Evolutionary conservation across 2,329 filamentous ascomycete genomes (phyloP).

Genomic region (Zarea fungicola): DNA sequence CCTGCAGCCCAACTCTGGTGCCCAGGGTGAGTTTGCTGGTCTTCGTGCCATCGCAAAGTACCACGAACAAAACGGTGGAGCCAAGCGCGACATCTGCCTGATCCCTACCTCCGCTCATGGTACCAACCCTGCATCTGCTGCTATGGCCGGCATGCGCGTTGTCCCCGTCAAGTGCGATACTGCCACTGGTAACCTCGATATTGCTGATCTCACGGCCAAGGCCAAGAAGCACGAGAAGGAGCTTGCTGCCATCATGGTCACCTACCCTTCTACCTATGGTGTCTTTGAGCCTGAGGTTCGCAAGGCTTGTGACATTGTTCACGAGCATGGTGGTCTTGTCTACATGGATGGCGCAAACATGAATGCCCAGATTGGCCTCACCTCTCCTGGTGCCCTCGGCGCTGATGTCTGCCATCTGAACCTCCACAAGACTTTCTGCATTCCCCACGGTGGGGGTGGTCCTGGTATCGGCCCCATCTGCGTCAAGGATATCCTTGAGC

Average conservation of each 20-base stretch:
- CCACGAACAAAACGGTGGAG: constrained; percentile 61
- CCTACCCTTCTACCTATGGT: constrained; percentile 91
- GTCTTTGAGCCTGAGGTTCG: constrained; percentile 90
- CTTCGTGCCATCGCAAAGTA: constrained; percentile 83
- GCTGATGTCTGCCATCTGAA: constrained; percentile 97
- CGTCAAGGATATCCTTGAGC: constrained; percentile 73
- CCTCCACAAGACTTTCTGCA: constrained; percentile 98
- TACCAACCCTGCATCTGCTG: constrained; percentile 90
- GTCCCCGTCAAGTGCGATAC: constrained; percentile 87
- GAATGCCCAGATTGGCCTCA: constrained; percentile 95
- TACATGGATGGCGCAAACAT: constrained; percentile 99
- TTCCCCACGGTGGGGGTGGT: constrained; percentile 90
- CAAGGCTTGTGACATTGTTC: constrained; percentile 78
- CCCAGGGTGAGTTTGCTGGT: constrained; percentile 91
- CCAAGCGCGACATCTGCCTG: constrained; percentile 83
- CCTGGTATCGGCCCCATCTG: constrained; percentile 92
- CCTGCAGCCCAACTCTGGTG: constrained; percentile 91
- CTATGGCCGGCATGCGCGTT: constrained; percentile 94
- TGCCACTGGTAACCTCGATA: constrained; percentile 82
- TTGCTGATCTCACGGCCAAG: constrained; percentile 79
- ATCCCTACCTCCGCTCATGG: constrained; percentile 95
- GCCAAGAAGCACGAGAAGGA: constrained; percentile 82
- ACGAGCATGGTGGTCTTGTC: constrained; percentile 83
- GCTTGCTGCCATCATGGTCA: constrained; percentile 92
- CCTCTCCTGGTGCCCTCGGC: constrained; percentile 89